Evolutionary conservation across 371 early-diverging fungal genomes (phyloP), one percentile per base, ranked within the genome.

Genomic region (Haplosporangium sp.): DNA sequence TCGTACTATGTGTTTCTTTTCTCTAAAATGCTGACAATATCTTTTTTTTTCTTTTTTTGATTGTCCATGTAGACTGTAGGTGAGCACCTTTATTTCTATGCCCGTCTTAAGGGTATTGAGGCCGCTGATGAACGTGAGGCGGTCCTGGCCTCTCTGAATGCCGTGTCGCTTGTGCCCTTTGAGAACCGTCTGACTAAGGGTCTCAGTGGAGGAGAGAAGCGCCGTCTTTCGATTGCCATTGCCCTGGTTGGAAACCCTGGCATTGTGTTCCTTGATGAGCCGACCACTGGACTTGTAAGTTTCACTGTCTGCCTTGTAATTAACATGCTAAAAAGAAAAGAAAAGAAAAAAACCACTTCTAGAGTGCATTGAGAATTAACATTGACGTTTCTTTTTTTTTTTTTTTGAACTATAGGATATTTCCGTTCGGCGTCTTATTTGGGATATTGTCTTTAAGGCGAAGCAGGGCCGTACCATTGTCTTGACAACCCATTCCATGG

Each of bases 31-130:
- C n/a, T 53, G 13, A 54, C 37, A 13, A 20, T n/a, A 29, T 42
- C 6, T 43, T 55, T 10, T 47, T 38, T 36, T 37, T 10, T 47
- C 20, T 36, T 37, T 54, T 18, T 18, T 13, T 10, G 20, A 9
- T 18, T 60, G 8, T 20, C 46, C 21, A 20, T 8, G 6, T 65
- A 77, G 79, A 91, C 93, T 6, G 89, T 91, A 2, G 85, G 75
- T 8, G 94, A 93, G 74, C 92, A 94, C 72, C 73, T 93, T 16
- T 84, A 86, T 55, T 94, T 91, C 64, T 92, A 92, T 65, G 92
- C 91, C 21, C 84, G 92, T 11, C 66, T 93, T 40, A 92, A 91
- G 81, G 93, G 94, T 47, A 75, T 92, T 37, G 63, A 68, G 10
- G 73, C 81, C 0, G 48, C 59, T 0, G 82, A 87, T 29, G 92